Conservation (phyloP, 495 filamentous ascomycete genomes). For the Podospora didyma region DNA sequence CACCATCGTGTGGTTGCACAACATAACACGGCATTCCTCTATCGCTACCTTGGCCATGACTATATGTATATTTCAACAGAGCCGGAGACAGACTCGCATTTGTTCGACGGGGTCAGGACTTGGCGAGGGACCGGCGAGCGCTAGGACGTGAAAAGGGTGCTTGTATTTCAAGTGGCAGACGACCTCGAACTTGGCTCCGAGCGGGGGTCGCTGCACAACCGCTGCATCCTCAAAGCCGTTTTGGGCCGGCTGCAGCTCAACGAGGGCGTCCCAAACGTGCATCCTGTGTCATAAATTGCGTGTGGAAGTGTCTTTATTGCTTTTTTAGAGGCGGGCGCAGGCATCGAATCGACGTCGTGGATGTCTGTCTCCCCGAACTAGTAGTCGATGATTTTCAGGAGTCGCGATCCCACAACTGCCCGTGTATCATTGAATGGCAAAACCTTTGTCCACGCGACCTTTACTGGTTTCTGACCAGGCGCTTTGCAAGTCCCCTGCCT, state of each 20-base stretch:
- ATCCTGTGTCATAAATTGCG: constrained; percentile 19
- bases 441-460: background rate
- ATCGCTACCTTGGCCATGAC: background rate
- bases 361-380: background rate
- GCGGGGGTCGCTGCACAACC: constrained; percentile 6
- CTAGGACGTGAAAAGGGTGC: background rate
- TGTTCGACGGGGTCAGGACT: too few species aligned
- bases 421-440: too few species aligned
- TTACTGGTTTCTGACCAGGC: too few species aligned
- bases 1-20: constrained; percentile 20
- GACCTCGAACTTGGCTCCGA: constrained; percentile 15
- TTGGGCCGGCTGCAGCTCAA: constrained; percentile 27
- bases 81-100: too few species aligned
- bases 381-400: constrained; percentile 10
- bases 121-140: constrained; percentile 4
- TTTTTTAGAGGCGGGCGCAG: constrained; percentile 11
- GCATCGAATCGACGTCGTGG: constrained; percentile 1
- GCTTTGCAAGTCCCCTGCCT: too few species aligned
- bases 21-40: constrained; percentile 20
- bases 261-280: constrained; percentile 21
- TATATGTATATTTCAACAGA: background rate
- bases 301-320: constrained; percentile 17
- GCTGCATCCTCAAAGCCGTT: constrained; percentile 22
- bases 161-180: background rate
- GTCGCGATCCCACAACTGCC: constrained; percentile 7